Base-by-base conservation (phyloP, 2,329 filamentous ascomycete species). In the Ophiocordyceps camponoti-leonardi region DNA sequence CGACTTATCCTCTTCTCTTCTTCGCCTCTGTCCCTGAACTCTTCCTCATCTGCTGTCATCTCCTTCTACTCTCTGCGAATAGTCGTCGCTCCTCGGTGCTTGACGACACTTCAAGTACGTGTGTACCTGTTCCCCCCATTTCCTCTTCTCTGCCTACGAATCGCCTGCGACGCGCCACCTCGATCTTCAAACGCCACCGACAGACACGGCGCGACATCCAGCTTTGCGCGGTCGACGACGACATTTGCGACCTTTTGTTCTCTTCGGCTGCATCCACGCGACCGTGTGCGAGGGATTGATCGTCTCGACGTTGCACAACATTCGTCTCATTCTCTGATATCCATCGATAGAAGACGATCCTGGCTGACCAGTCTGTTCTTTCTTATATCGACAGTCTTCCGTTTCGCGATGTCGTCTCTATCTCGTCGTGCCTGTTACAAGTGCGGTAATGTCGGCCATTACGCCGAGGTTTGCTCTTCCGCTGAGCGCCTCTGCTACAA, bases 401-500 rank as follows among this genome's bases (percentile, higher is more conserved):
- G n/a, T 37, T 12, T 7, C 33, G 33, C 59, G 55, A 88, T 87
- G 83, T 83, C 83, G 68, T 83, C 80, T 50, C 74, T 87, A 57
- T 85, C 82, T 61, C 82, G 83, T 66, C 81, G 83, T 67, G 83
- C 83, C 56, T 88, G 83, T 74, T 85, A 85, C 73, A 85, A 81
- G 66, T 81, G 77, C 68, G 83, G 83, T 69, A 86, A 87, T 59
- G 81, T 87, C 64, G 83, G 83, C 64, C 83, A 87, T 64, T 80
- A 77, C 53, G 72, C 71, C 61, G 88, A 96, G 76, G 88, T 94
- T 56, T 98, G 92, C 83, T 92, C 90, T 50, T 95, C 90, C 49
- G 84, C 88, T 49, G 90, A 98, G 76, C 86, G 92, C 61, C 83
- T 98, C 60, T 98, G 92, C 82, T 98, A 98, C 73, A 98, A 98